Conservation (phyloP, 2,329 filamentous ascomycete species). For the Trichoderma brevicompactum region DNA sequence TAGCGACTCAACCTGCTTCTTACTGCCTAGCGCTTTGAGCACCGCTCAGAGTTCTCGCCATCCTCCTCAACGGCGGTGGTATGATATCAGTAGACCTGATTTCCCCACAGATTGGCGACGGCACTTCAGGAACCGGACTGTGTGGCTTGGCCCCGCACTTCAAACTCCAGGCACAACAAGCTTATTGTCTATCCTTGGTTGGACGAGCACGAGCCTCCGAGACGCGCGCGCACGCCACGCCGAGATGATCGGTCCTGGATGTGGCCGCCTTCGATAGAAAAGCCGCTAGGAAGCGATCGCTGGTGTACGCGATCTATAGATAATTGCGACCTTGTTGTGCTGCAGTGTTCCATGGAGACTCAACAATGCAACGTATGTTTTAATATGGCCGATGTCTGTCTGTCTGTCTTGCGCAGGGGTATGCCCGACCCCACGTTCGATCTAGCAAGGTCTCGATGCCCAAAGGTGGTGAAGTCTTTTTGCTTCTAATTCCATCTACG, state of each 20-base stretch:
- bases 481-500: neutral
- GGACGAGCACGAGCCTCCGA: slow-evolving; percentile 7
- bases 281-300: slow-evolving; percentile 12
- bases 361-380: slow-evolving; percentile 13
- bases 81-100: slow-evolving; percentile 21
- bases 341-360: neutral
- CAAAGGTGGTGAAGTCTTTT: neutral
- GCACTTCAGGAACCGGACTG: slow-evolving; percentile 24
- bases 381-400: neutral
- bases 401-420: neutral
- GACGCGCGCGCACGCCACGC: neutral
- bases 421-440: neutral
- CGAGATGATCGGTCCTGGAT: neutral
- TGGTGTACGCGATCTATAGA: slow-evolving; percentile 1
- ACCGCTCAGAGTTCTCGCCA: neutral
- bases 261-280: neutral
- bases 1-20: slow-evolving; percentile 19
- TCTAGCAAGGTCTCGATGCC: neutral
- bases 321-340: neutral
- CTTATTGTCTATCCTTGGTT: neutral
- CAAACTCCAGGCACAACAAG: slow-evolving; percentile 22
- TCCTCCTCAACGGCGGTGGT: neutral
- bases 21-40: slow-evolving; percentile 11
- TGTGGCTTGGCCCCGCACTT: slow-evolving; percentile 11
- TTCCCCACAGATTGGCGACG: slow-evolving; percentile 28